Percentiles rank a stretch among this genome's conserved stretches.
phyloP scores from a whole-genome alignment of 345 rosid genomes.

The Kernera saxatilis region DNA sequence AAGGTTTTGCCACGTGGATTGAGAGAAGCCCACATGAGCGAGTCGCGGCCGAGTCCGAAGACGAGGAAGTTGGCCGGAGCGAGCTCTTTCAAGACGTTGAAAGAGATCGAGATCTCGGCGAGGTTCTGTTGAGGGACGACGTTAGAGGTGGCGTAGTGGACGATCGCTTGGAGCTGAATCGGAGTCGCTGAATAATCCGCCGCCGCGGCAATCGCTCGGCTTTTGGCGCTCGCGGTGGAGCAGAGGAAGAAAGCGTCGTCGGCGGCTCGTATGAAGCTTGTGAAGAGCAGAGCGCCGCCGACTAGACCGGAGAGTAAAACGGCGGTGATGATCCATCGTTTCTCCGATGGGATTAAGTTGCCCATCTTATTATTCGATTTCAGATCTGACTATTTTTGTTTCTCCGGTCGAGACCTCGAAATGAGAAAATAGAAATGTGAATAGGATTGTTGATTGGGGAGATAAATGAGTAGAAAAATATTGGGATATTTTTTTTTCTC shows the following conservation, averaged over 20 bases:
- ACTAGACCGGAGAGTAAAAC: constrained; percentile 27
- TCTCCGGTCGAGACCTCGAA: not conserved
- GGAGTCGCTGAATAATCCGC: constrained; percentile 35
- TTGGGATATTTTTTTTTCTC: constrained; percentile 19
- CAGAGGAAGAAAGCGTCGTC: constrained; percentile 35
- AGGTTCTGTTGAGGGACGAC: constrained; percentile 48
- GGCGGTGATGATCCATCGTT: constrained; percentile 29
- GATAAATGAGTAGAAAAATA: not conserved
- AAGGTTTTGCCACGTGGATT: constrained; percentile 59
- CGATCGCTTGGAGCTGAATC: constrained; percentile 50
- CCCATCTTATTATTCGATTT: constrained; percentile 11
- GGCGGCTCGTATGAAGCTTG: constrained; percentile 26
- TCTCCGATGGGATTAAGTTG: constrained; percentile 30
- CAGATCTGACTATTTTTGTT: constrained; percentile 10
- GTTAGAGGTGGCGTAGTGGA: constrained; percentile 53
- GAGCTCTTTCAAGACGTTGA: constrained; percentile 29
- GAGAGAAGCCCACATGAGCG: constrained; percentile 60
- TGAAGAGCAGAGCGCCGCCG: constrained; percentile 30
- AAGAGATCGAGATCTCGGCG: constrained; percentile 47
- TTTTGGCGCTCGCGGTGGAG: constrained; percentile 28
- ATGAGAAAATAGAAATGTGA: constrained; percentile 17
- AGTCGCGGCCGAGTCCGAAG: constrained; percentile 61
- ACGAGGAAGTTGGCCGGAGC: constrained; percentile 57
- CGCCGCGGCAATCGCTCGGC: constrained; percentile 11
- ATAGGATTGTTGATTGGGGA: not conserved